Base-by-base conservation (phyloP, 352 stramenopile genomes). In the Peronospora farinosa region DNA sequence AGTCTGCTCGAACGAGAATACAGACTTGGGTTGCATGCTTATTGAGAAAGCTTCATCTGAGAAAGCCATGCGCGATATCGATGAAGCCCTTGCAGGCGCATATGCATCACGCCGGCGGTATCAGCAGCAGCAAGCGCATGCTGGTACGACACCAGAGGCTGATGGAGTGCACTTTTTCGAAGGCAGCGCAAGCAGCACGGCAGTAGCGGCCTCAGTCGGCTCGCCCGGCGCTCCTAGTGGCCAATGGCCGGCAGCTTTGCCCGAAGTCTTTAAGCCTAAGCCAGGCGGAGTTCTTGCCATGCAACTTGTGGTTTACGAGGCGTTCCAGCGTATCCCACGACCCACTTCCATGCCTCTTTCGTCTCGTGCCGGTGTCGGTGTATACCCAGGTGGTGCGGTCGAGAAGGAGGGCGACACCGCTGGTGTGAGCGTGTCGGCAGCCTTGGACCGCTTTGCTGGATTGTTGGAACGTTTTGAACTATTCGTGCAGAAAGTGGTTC, bases 1-100 rank as follows among this genome's bases (percentile, higher is more conserved):
- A 49, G 92, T 98, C 25, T 98, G 95, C 64, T 94, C 94, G 4
- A 97, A 96, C 21, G 96, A 99, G 47, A 99, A 99, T 74, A 86
- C 98, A n/a, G 97, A 99, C 57, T 62, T 99, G 19, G 96, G 96
- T 21, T 98, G 95, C 66, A 98, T 98, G 85, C 72, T 99, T 15
- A 99, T 99, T 58, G 96, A 99, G 69, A 99, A 99, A 80, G 96
- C 96, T 15, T 97, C 97, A 15, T 98, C 92, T 5, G 96, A 99
- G 60, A 99, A 98, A 66, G 96, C 96, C 2, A 96, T 98, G 68
- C 81, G 95, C 5, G 96, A 99, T 53, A 97, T 99, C 52, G 96
- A 99, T 62, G 95, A 99, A 69, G 84, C 88, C 23, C 61, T 99
- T 15, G 81, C 77, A 4, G 60, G 75, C 28, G 78, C 88, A 13